These are phyloP conservation scores for Colletotrichum noveboracense DNA, from an alignment of 2,329 filamentous ascomycete species.

Conservation along the genomic window DNA sequence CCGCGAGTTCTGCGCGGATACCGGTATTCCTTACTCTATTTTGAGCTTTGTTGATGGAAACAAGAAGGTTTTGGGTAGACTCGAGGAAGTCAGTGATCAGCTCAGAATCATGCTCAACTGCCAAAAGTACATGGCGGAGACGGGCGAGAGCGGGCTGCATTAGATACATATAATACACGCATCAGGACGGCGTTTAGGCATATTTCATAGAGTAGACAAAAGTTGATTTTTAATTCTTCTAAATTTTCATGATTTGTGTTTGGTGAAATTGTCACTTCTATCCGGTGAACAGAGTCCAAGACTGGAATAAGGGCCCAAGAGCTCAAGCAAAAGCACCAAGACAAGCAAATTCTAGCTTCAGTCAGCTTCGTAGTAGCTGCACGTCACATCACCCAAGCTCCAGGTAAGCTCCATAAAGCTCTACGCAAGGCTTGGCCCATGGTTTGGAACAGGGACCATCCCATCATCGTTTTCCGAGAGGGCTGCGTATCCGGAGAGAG, in stretches of 20 bases:
- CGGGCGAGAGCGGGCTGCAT: constrained; percentile 47
- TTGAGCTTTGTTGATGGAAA: constrained; percentile 69
- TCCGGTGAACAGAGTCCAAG: fast-evolving
- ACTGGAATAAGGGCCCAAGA: background rate
- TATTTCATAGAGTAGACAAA: constrained; percentile 18
- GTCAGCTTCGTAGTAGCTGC: background rate
- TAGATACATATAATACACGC: constrained; percentile 18
- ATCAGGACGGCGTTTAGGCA: constrained; percentile 1
- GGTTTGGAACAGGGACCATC: background rate
- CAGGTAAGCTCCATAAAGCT: background rate
- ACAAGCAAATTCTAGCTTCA: background rate
- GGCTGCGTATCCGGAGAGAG: background rate
- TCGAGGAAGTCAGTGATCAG: constrained; percentile 66
- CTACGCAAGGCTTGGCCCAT: background rate
- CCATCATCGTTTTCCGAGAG: background rate
- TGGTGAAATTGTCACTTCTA: background rate
- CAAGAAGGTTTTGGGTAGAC: constrained; percentile 48
- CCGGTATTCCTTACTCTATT: constrained; percentile 65
- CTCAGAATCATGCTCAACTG: constrained; percentile 65
- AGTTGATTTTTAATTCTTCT: background rate
- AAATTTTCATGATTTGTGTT: background rate
- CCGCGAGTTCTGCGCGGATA: constrained; percentile 68
- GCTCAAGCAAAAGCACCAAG: background rate
- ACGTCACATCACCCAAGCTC: background rate
- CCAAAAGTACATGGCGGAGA: constrained; percentile 54